These are phyloP conservation scores for Acacia confusa DNA, from an alignment of 306 rosid genomes.

Conservation along the genomic window DNA sequence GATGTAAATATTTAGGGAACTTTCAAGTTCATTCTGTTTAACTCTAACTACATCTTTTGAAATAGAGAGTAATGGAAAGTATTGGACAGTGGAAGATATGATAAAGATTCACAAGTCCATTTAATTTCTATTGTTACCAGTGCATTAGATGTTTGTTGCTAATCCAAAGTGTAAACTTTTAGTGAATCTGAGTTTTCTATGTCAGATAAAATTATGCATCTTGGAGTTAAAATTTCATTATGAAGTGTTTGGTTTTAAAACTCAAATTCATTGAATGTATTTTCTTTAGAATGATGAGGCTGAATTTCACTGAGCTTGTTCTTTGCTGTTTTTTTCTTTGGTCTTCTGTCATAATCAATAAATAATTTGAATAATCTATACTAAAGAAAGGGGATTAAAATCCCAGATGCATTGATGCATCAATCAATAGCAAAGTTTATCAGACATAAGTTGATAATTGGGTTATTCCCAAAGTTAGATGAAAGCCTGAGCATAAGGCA, in stretches of 20 bases:
- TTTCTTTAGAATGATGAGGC: not conserved
- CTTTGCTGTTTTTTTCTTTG: not conserved
- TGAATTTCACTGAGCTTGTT: not conserved
- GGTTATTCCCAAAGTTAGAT: no score
- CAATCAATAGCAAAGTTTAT: no score
- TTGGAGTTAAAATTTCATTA: not conserved
- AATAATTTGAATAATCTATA: not conserved
- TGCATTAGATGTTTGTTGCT: not conserved
- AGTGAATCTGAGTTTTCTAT: not conserved
- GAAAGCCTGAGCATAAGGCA: no score
- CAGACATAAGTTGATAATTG: no score
- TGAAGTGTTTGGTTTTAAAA: not conserved
- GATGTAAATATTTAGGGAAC: no score
- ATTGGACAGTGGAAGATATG: no score
- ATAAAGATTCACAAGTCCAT: not conserved
- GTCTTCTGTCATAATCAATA: not conserved
- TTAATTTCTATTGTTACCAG: not conserved
- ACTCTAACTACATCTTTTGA: no score
- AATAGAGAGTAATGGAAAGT: no score
- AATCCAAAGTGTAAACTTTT: not conserved
- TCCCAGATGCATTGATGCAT: no score
- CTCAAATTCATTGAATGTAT: not conserved
- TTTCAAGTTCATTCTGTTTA: no score
- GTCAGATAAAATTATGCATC: not conserved
- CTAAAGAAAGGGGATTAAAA: not conserved